phyloP scores from a whole-genome alignment of 1,284 basidiomycete species.

The Boletus sp. region DNA sequence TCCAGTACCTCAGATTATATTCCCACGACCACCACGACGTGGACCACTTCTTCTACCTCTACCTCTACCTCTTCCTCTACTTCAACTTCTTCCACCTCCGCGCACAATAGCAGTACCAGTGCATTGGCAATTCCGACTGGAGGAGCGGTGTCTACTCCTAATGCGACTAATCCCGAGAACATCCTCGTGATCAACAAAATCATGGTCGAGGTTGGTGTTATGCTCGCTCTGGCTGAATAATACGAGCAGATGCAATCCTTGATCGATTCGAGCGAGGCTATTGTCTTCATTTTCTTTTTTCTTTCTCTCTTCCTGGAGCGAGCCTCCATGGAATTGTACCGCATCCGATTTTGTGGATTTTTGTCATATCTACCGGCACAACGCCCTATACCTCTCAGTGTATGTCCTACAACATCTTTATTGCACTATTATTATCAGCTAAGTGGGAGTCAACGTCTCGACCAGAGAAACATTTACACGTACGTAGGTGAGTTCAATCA shows the following conservation, averaged over 20 bases:
- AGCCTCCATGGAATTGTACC: slow-evolving; percentile 7
- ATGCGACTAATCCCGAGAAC: slow-evolving; percentile 29
- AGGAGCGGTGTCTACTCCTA: slow-evolving; percentile 13
- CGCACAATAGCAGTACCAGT: slow-evolving; percentile 12
- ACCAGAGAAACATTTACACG: not conserved
- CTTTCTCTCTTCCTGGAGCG: slow-evolving; percentile 5
- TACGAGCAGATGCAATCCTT: not conserved
- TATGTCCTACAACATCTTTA: slow-evolving; percentile 11
- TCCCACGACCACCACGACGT: slow-evolving; percentile 13
- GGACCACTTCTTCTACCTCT: slow-evolving; percentile 25
- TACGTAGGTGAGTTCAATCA: not conserved
- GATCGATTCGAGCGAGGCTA: not conserved
- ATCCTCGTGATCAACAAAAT: slow-evolving; percentile 35
- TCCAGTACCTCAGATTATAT: slow-evolving; percentile 26
- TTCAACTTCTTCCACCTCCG: slow-evolving; percentile 17
- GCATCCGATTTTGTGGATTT: not conserved
- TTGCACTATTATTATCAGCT: slow-evolving; percentile 1
- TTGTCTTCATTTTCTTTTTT: not conserved
- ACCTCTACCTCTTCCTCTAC: slow-evolving; percentile 21
- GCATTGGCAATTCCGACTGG: slow-evolving; percentile 34
- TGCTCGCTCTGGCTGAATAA: slow-evolving; percentile 26
- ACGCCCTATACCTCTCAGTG: slow-evolving; percentile 23
- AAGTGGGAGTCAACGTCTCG: not conserved
- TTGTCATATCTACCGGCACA: slow-evolving; percentile 8
- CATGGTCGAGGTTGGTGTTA: slow-evolving; percentile 37